Conservation (phyloP, 2,329 filamentous ascomycete species). For the Basipetospora sp. region DNA sequence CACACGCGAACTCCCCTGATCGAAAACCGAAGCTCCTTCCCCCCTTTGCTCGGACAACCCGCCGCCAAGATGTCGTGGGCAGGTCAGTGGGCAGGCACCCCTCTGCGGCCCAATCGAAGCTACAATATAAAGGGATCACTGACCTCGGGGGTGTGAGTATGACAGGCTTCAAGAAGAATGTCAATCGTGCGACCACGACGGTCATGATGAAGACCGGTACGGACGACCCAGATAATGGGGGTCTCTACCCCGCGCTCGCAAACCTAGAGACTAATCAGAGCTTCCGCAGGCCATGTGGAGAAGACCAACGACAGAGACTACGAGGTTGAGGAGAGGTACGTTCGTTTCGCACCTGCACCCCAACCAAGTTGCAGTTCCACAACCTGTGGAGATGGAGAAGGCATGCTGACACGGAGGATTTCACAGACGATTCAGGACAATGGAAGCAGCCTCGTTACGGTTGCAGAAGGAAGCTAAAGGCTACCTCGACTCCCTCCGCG, state of each 20-base stretch:
- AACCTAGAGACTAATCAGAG: background rate
- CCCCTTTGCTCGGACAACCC: no score
- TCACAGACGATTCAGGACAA: conserved; percentile 77
- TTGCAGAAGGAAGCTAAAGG: conserved; percentile 97
- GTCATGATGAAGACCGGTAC: conserved; percentile 98
- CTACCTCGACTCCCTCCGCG: conserved; percentile 87
- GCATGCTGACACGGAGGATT: background rate
- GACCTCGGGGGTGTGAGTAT: no score
- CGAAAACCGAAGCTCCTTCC: no score
- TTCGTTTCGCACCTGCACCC: no score
- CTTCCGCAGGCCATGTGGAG: conserved; percentile 95
- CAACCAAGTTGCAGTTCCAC: no score
- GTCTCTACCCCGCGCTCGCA: conserved; percentile 8
- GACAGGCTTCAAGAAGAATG: conserved; percentile 57
- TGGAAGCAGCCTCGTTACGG: conserved; percentile 84
- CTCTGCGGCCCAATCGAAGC: no score
- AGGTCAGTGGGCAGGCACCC: conserved; percentile 38
- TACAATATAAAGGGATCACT: no score
- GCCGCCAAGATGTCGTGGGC: conserved; percentile 51
- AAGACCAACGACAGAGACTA: conserved; percentile 98
- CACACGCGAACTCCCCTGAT: background rate
- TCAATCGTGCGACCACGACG: conserved; percentile 96
- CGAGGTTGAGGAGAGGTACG: conserved; percentile 82
- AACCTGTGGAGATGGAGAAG: no score
- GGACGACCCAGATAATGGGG: conserved; percentile 14